Conservation (phyloP, 192 early-diverging fungal genomes). For the Coemansia furcata region DNA sequence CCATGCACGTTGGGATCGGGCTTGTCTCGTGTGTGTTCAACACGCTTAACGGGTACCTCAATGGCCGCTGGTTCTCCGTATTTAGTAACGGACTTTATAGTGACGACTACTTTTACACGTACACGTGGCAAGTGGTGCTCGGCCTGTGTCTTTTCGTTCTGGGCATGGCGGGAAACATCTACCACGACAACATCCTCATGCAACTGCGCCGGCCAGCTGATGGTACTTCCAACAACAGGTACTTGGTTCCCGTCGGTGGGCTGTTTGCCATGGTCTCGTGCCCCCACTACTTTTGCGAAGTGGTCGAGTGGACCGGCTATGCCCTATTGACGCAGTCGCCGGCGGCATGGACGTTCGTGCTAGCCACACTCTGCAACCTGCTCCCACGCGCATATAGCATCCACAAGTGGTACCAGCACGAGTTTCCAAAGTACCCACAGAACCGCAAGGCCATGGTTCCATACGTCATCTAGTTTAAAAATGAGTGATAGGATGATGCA, state of each 20-base stretch:
- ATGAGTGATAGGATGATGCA: background rate
- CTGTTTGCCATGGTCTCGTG: conserved; percentile 45
- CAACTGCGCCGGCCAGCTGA: conserved; percentile 10
- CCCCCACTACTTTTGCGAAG: conserved; percentile 53
- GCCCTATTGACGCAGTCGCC: conserved; percentile 35
- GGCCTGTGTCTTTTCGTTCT: conserved; percentile 17
- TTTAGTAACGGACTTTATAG: background rate
- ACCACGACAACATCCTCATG: conserved; percentile 44
- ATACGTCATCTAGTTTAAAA: conserved; percentile 33
- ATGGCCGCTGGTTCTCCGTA: conserved; percentile 40
- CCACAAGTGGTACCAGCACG: conserved; percentile 40
- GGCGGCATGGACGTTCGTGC: conserved; percentile 48
- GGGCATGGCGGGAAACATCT: conserved; percentile 37
- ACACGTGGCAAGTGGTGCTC: background rate
- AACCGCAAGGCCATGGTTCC: conserved; percentile 46
- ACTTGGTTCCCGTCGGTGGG: conserved; percentile 36
- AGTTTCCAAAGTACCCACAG: conserved; percentile 42
- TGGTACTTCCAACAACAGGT: conserved; percentile 5
- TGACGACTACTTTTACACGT: background rate
- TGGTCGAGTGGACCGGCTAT: conserved; percentile 49
- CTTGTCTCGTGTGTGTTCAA: conserved; percentile 43
- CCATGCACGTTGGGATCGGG: conserved; percentile 45
- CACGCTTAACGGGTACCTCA: conserved; percentile 45
- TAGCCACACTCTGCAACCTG: conserved; percentile 34
- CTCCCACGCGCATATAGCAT: conserved; percentile 41